Percentiles rank a stretch among this genome's conserved stretches.
Conservation (phyloP, 345 rosid genomes). For the Eucalyptus curtisii region DNA sequence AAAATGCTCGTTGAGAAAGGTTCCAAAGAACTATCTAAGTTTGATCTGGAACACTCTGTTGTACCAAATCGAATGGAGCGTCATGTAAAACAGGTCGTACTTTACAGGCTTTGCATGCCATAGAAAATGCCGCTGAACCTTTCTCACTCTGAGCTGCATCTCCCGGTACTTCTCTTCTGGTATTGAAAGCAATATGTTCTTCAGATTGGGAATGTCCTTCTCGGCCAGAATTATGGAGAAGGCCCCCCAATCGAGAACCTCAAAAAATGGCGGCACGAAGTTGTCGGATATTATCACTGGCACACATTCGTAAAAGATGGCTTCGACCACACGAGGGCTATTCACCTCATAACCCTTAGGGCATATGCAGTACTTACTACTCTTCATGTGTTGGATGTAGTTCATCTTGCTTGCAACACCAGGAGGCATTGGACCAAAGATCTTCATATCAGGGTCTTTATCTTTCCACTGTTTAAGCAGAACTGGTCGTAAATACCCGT, state of each 20-base stretch:
- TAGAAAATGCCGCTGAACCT: slow-evolving; percentile 70
- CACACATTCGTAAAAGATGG: slow-evolving; percentile 85
- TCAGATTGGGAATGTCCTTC: slow-evolving; percentile 73
- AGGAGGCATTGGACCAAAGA: slow-evolving; percentile 73
- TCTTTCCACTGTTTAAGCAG: slow-evolving; percentile 80
- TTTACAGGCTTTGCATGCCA: slow-evolving; percentile 83
- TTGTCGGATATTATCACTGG: slow-evolving; percentile 88
- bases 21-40: slow-evolving; percentile 17
- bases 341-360: slow-evolving; percentile 91
- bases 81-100: slow-evolving; percentile 88
- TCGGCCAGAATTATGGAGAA: slow-evolving; percentile 72
- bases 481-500: slow-evolving; percentile 70
- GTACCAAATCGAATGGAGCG: slow-evolving; percentile 88
- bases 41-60: slow-evolving; percentile 78
- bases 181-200: slow-evolving; percentile 46
- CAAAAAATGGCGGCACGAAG: slow-evolving; percentile 84
- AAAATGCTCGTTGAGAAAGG: not conserved
- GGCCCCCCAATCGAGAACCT: slow-evolving; percentile 67
- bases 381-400: slow-evolving; percentile 85
- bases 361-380: slow-evolving; percentile 87
- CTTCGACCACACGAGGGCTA: slow-evolving; percentile 88
- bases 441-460: slow-evolving; percentile 67
- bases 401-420: slow-evolving; percentile 92
- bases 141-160: slow-evolving; percentile 70
- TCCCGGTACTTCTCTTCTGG: slow-evolving; percentile 49